Evolutionary conservation across 768 basidiomycete species (phyloP).

Genomic region (Tubosaeta sp.): DNA sequence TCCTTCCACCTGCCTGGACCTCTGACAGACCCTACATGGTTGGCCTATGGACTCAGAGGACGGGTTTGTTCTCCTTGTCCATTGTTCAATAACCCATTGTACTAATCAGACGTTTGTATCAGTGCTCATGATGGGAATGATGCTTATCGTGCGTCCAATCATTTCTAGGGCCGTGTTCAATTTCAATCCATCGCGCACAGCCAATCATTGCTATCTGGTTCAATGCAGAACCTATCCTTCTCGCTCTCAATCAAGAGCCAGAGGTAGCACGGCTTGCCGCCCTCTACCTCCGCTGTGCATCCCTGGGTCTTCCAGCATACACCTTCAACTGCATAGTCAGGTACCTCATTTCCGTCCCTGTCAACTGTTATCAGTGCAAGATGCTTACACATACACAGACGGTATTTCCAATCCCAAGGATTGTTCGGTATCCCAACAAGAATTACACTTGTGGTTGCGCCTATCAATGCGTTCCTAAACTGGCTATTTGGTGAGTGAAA

Average conservation of each 20-base stretch:
- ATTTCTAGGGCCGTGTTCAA: background rate
- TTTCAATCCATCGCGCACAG: constrained; percentile 15
- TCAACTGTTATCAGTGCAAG: background rate
- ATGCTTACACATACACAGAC: constrained; percentile 19
- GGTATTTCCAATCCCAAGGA: constrained; percentile 76
- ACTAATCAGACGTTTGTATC: constrained; percentile 6
- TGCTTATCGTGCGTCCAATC: constrained; percentile 51
- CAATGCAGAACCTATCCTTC: constrained; percentile 74
- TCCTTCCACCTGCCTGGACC: constrained; percentile 95
- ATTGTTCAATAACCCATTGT: background rate
- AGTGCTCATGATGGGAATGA: constrained; percentile 60
- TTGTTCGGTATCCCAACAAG: constrained; percentile 83
- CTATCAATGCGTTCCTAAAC: constrained; percentile 79
- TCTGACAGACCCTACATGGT: constrained; percentile 79
- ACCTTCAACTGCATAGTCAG: constrained; percentile 52
- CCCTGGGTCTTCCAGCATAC: constrained; percentile 77
- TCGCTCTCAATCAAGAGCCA: constrained; percentile 74
- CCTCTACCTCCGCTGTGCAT: constrained; percentile 71
- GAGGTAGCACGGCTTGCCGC: constrained; percentile 78
- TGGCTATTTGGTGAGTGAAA: constrained; percentile 68
- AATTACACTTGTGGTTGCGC: constrained; percentile 78
- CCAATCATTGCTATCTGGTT: constrained; percentile 73
- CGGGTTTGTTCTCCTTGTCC: constrained; percentile 48
- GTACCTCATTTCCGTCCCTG: constrained; percentile 20
- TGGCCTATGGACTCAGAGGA: constrained; percentile 87